Evolutionary conservation across 2,329 filamentous ascomycete species (phyloP), one percentile per base, ranked within the genome.

Genomic region (Pseudogymnoascus sp.): DNA sequence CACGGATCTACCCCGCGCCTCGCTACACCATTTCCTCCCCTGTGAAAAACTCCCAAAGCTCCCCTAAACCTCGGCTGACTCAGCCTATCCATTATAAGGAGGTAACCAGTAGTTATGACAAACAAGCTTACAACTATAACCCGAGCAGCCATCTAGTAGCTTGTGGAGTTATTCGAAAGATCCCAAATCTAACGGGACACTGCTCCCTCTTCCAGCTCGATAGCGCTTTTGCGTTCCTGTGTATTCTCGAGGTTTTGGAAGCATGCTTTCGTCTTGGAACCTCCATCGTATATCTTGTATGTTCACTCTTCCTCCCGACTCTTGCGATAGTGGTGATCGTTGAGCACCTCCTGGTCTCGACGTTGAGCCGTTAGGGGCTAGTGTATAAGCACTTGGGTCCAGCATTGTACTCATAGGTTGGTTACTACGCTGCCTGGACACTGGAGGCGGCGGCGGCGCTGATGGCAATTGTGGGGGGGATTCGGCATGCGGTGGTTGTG

Each of bases 141-240:
- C 45, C 45, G n/a, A 10, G 26, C 15, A 52, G 26, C n/a, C 15
- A 30, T 52, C n/a, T 52, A 52, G 26, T 52, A 52, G 45, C 45
- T 52, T 30, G 23, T 26, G 10, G 55, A 9, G 66, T 61, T 61
- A 70, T 45, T 67, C 59, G 38, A 69, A 71, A 56, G 80, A 77
- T 65, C 78, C 83, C 70, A 99, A 74, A 76, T 97, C 90, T 67
- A 97, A 76, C 28, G 94, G 94, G 66, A 97, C 92, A 76, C 89
- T 96, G 75, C 91, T 96, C 30, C 91, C 92, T 70, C 92, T 82
- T 7, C 94, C 94, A 34, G 94, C 94, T 63, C 92, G 81, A 73
- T 97, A 99, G 71, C 83, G 84, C 71, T 88, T 91, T 18, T 80
- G 75, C 3, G 82, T 84, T n/a, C 87, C 88, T 1, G 79, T 74